These are phyloP conservation scores for Yamadazyma tumulicola DNA, from an alignment of 805 yeast species.

Conservation along the genomic window DNA sequence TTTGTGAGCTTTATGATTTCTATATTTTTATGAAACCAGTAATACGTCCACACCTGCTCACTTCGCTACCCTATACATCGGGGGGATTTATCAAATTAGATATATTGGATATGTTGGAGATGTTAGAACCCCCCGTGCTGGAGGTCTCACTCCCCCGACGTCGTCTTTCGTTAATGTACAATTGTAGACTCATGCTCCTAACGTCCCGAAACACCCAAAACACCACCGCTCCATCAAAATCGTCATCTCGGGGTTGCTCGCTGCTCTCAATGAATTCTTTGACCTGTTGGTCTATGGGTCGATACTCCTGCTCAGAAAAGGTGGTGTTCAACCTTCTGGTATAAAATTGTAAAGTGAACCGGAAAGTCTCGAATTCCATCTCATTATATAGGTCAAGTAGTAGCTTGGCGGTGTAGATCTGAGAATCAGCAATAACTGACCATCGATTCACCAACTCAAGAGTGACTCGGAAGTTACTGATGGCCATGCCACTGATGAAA, in stretches of 20 bases:
- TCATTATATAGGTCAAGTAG: constrained; percentile 14
- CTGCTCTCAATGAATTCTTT: constrained; percentile 4
- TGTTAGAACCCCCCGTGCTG: too few species aligned
- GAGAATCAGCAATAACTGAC: constrained; percentile 17
- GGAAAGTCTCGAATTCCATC: constrained; percentile 21
- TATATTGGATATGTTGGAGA: too few species aligned
- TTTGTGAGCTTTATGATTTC: too few species aligned
- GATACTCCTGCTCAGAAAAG: constrained; percentile 4
- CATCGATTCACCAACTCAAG: constrained; percentile 14
- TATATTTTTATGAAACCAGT: too few species aligned
- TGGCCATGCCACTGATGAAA: constrained; percentile 20
- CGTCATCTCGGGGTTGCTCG: constrained; percentile 13
- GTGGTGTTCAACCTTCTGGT: constrained; percentile 10
- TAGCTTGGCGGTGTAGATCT: constrained; percentile 14
- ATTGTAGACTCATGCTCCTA: constrained; percentile 19
- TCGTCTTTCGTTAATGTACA: constrained; percentile 12
- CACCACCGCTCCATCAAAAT: constrained; percentile 19
- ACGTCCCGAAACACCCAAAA: constrained; percentile 23
- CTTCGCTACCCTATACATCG: too few species aligned
- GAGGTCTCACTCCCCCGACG: constrained; percentile 6
- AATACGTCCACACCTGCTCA: too few species aligned
- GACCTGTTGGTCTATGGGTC: constrained; percentile 10
- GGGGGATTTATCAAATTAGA: too few species aligned
- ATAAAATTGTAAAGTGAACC: constrained; percentile 14
- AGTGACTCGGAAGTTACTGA: constrained; percentile 17